These are phyloP conservation scores for Alternaria sp. DNA, from an alignment of 2,329 filamentous ascomycete species.

Conservation along the genomic window DNA sequence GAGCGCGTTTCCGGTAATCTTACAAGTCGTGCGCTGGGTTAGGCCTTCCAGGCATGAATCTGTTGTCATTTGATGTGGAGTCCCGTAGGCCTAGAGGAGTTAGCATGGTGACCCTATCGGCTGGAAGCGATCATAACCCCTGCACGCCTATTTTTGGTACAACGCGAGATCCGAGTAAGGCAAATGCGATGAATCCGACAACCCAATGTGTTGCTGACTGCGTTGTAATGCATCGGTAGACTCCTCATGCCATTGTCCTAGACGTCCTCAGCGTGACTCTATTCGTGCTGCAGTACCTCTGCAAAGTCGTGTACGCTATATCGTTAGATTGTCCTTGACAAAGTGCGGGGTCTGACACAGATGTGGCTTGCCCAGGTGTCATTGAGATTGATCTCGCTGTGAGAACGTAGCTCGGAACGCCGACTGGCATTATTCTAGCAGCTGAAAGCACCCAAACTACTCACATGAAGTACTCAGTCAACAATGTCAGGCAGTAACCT, in stretches of 20 bases:
- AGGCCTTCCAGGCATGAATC: constrained; percentile 1
- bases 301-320: too few species aligned
- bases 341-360: neutral
- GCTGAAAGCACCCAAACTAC: neutral
- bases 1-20: neutral
- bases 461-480: neutral
- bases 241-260: neutral
- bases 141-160: constrained; percentile 5
- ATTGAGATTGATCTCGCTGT: neutral
- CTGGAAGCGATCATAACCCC: constrained; percentile 5
- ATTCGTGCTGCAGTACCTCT: too few species aligned
- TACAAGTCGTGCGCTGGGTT: neutral
- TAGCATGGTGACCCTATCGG: constrained; percentile 9
- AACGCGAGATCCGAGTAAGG: neutral
- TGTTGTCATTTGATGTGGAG: constrained; percentile 9
- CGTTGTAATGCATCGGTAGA: neutral
- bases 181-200: neutral
- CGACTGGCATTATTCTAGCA: neutral
- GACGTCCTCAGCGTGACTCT: neutral
- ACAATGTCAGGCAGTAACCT: too few species aligned
- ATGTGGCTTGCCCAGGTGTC: neutral
- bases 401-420: too few species aligned
- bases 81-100: constrained; percentile 11
- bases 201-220: neutral
- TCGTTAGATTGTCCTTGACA: too few species aligned